Conservation (phyloP, 1,139 yeast genomes). For the Yamadazyma aaseri region DNA sequence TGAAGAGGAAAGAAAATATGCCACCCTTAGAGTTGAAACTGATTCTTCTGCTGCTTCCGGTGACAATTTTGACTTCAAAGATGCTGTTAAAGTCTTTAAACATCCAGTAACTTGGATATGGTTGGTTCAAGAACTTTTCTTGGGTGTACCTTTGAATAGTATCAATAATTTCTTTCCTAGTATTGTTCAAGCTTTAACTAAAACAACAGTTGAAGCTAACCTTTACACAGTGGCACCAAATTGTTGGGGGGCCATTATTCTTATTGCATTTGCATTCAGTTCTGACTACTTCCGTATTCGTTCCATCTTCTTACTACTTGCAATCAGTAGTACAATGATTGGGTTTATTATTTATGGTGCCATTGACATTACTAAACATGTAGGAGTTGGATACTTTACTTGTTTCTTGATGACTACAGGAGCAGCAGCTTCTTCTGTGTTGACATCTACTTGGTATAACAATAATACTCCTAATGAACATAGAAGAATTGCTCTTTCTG, state of each 20-base stretch:
- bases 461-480: slow-evolving; percentile 49
- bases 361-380: slow-evolving; percentile 34
- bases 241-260: slow-evolving; percentile 28
- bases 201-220: slow-evolving; percentile 28
- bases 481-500: slow-evolving; percentile 27
- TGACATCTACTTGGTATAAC: slow-evolving; percentile 51
- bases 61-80: slow-evolving; percentile 21
- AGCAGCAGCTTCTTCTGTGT: slow-evolving; percentile 35
- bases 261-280: slow-evolving; percentile 22
- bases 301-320: slow-evolving; percentile 36
- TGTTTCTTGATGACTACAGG: slow-evolving; percentile 35
- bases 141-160: slow-evolving; percentile 50
- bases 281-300: slow-evolving; percentile 26
- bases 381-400: slow-evolving; percentile 42
- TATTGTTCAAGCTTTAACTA: slow-evolving; percentile 27
- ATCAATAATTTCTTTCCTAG: slow-evolving; percentile 49
- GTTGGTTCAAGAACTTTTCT: slow-evolving; percentile 39
- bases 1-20: slow-evolving; percentile 27
- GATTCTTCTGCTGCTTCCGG: slow-evolving; percentile 26
- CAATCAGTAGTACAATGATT: slow-evolving; percentile 36
- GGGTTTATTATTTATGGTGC: slow-evolving; percentile 48
- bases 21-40: slow-evolving; percentile 24
- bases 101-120: slow-evolving; percentile 27
- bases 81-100: slow-evolving; percentile 28
- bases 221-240: slow-evolving; percentile 32